phyloP scores from a whole-genome alignment of 176 grass and related monocot species.

The Rhynchospora breviuscula region DNA sequence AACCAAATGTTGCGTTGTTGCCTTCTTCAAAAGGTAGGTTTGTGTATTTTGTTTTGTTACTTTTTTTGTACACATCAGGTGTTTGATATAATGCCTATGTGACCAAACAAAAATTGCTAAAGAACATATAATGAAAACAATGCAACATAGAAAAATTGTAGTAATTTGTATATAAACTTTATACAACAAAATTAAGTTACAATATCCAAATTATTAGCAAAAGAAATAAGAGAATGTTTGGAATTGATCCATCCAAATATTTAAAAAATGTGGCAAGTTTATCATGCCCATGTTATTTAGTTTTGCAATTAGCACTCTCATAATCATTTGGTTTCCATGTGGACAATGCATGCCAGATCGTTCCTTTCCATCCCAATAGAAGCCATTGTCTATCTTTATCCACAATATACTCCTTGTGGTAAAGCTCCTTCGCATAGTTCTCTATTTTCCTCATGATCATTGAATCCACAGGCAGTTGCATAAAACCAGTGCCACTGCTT shows the following conservation, averaged over 20 bases:
- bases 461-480: slow-evolving; percentile 34
- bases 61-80: background rate
- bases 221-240: background rate
- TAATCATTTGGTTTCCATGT: slow-evolving; percentile 31
- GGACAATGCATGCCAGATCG: slow-evolving; percentile 28
- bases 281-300: background rate
- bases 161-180: background rate
- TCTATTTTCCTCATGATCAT: slow-evolving; percentile 31
- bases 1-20: background rate
- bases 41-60: background rate
- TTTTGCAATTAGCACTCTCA: background rate
- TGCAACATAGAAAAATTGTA: background rate
- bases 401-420: slow-evolving; percentile 46
- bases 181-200: background rate
- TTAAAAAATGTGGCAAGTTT: background rate
- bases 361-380: slow-evolving; percentile 52
- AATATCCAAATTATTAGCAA: background rate
- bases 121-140: background rate
- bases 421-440: slow-evolving; percentile 5
- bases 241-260: background rate
- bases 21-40: background rate
- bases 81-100: background rate
- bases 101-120: background rate
- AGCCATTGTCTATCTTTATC: slow-evolving; percentile 38
- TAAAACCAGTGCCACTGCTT: slow-evolving; percentile 49